A percentile compares a stretch with the other conserved stretches of the same genome.
phyloP scores from a whole-genome alignment of 2,329 filamentous ascomycete species.

The Alternaria sp. region DNA sequence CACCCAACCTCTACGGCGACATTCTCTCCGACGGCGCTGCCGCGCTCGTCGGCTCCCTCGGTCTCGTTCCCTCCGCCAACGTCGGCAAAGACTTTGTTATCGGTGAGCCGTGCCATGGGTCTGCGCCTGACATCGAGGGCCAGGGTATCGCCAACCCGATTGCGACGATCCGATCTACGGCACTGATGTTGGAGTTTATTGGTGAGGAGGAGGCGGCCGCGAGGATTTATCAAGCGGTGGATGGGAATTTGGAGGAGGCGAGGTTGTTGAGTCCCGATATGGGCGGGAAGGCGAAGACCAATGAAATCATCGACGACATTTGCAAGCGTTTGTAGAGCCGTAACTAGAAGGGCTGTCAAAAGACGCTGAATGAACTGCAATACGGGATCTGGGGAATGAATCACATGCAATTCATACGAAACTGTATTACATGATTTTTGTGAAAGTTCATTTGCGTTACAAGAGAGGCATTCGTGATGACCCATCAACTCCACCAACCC shows the following conservation, averaged over 20 bases:
- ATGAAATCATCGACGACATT: constrained; percentile 87
- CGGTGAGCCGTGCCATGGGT: constrained; percentile 96
- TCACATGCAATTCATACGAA: too few species aligned
- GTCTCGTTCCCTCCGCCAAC: constrained; percentile 92
- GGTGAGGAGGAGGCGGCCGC: constrained; percentile 85
- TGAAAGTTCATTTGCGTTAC: too few species aligned
- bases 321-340: constrained; percentile 73
- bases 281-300: constrained; percentile 83
- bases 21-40: constrained; percentile 95
- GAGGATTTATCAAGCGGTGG: constrained; percentile 88
- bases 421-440: too few species aligned
- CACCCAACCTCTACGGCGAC: constrained; percentile 96
- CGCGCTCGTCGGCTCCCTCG: constrained; percentile 88
- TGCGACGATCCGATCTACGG: constrained; percentile 76
- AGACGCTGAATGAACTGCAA: too few species aligned
- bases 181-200: constrained; percentile 95
- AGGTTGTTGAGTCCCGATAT: constrained; percentile 86
- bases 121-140: constrained; percentile 93
- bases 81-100: constrained; percentile 95
- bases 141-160: constrained; percentile 94
- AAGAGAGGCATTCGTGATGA: too few species aligned
- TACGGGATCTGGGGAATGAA: too few species aligned
- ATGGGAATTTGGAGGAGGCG: constrained; percentile 85
- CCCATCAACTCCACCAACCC: too few species aligned
- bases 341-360: too few species aligned